Base-by-base conservation (phyloP, 495 filamentous ascomycete species). In the Rhypophila decipiens region DNA sequence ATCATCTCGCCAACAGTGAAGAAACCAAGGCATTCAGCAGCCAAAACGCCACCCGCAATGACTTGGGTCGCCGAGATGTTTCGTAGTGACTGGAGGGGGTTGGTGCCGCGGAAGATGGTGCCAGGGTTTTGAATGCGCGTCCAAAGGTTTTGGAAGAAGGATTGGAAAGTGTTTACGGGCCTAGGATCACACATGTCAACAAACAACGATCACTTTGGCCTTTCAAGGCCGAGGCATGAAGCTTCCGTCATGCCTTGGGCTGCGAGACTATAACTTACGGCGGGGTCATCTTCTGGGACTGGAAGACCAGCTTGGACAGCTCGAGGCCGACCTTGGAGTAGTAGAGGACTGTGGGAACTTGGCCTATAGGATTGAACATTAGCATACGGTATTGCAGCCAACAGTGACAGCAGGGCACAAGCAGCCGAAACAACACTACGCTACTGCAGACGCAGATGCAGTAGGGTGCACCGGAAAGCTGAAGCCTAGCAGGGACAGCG, bases 1-100 rank as follows among this genome's bases (percentile, higher is more conserved):
- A 97, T 85, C 70, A 99, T 97, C 79, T 96, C 89, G 48, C 93
- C 93, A 19, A 99, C 80, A 15, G 89, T 90, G 79, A 97, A 99
- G 78, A 99, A 97, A 44, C 93, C 93, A 48, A 99, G 67, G 41
- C 88, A 77, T 73, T 99, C 93, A 31, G 90, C 91, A 33, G 70
- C 60, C 49, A 95, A 67, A 44, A 99, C 85, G 61, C 85, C 87
- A 44, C 71, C 81, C 19, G 85, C 63, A 21, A 75, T 76, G 45
- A 89, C 51, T 64, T 95, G 80, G 61, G 80, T 73, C 40, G 66
- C 73, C 66, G 76, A 84, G 58, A 90, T 42, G 67, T 83, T 87
- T 59, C 88, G 79, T 51, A 86, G 61, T 48, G 74, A 75, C 60
- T 79, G 71, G 48, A 93, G 60, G 48, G 65, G 54, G 12, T 57